phyloP scores from a whole-genome alignment of 352 stramenopile species.

The Plasmopara muralis region DNA sequence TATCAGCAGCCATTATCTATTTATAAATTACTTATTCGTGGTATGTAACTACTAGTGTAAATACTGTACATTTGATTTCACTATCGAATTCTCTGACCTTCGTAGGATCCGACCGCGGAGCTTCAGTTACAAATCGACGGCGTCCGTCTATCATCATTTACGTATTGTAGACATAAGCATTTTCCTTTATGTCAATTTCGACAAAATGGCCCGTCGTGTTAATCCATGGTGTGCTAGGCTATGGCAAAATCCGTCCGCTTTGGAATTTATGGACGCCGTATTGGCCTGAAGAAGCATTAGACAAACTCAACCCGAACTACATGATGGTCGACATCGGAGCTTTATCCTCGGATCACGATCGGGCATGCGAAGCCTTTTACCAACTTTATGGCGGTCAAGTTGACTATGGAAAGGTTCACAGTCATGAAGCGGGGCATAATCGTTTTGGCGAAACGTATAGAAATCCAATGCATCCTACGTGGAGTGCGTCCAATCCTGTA shows the following conservation, averaged over 20 bases:
- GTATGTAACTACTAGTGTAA: too few relatives aligned
- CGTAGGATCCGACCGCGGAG: too few relatives aligned
- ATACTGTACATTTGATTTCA: too few relatives aligned
- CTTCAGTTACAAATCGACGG: too few relatives aligned
- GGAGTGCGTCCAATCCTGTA: slow-evolving; percentile 43
- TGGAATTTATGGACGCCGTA: slow-evolving; percentile 45
- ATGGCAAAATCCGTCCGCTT: slow-evolving; percentile 34
- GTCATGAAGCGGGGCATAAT: slow-evolving; percentile 27
- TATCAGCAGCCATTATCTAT: too few relatives aligned
- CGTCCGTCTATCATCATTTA: too few relatives aligned
- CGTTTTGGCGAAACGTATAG: slow-evolving; percentile 40
- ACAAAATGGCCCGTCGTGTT: slow-evolving; percentile 53
- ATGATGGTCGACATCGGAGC: slow-evolving; percentile 42
- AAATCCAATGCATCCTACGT: slow-evolving; percentile 31
- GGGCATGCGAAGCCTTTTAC: slow-evolving; percentile 56
- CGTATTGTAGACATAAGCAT: too few relatives aligned
- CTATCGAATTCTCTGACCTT: too few relatives aligned
- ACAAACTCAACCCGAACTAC: slow-evolving; percentile 40
- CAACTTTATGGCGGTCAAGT: slow-evolving; percentile 51
- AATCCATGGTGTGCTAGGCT: slow-evolving; percentile 59
- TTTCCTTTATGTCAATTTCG: background rate
- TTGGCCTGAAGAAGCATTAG: slow-evolving; percentile 41
- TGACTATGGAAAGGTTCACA: slow-evolving; percentile 50
- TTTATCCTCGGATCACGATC: slow-evolving; percentile 52
- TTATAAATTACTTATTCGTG: too few relatives aligned